phyloP scores from a whole-genome alignment of 352 stramenopile genomes.

The Aphanomyces cochlioides region DNA sequence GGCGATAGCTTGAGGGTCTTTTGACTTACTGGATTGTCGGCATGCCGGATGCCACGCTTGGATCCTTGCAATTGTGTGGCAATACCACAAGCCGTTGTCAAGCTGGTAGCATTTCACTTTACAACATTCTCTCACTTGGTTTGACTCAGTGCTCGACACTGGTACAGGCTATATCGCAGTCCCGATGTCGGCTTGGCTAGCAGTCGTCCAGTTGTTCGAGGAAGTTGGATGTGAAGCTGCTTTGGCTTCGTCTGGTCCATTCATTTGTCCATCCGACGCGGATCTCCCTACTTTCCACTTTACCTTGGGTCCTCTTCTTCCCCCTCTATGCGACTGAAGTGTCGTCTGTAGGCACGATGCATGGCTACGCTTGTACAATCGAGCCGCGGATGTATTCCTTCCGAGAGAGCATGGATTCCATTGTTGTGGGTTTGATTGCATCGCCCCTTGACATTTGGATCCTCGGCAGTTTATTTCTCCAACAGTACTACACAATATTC shows the following conservation, averaged over 20 bases:
- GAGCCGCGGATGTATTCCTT: conserved; percentile 20
- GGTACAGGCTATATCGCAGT: conserved; percentile 27
- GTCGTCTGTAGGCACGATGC: not conserved
- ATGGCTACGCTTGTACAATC: conserved; percentile 13
- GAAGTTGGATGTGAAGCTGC: not conserved
- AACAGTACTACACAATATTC: conserved; percentile 26
- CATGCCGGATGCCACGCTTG: conserved; percentile 16
- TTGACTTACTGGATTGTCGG: conserved; percentile 28
- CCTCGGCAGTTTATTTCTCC: conserved; percentile 20
- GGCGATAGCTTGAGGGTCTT: conserved; percentile 10
- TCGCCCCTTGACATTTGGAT: conserved; percentile 26
- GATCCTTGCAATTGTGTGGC: conserved; percentile 22
- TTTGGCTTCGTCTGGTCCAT: conserved; percentile 1
- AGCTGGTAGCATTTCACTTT: conserved; percentile 4
- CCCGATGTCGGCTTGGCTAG: not conserved
- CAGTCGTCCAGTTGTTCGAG: not conserved
- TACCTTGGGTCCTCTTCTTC: conserved; percentile 7
- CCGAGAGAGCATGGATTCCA: not conserved
- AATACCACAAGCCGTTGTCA: conserved; percentile 23
- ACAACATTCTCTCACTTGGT: not conserved
- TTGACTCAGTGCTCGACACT: conserved; percentile 20
- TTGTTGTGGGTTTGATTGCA: conserved; percentile 23
- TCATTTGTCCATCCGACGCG: not conserved
- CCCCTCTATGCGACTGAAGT: too few species aligned
- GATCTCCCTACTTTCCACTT: conserved; percentile 4